Evolutionary conservation across 805 yeast species (phyloP).

Genomic region (Starmerella lactis-condensi): DNA sequence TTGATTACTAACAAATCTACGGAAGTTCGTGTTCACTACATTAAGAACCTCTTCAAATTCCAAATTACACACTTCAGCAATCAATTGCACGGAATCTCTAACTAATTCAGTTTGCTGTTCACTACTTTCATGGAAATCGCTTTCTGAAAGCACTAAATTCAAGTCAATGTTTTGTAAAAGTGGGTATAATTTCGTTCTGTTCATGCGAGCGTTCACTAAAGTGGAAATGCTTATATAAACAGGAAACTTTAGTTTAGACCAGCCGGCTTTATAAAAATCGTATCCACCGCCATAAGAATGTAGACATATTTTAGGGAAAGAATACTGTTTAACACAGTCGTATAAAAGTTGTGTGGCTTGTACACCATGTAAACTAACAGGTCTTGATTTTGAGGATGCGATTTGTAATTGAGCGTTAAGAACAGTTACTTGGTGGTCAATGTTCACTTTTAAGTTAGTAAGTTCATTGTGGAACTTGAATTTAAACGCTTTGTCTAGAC

Average conservation of each 20-base stretch:
- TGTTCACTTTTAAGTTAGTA: slow-evolving; percentile 34
- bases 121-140: slow-evolving; percentile 29
- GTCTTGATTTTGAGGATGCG: slow-evolving; percentile 32
- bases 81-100: slow-evolving; percentile 1
- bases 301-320: slow-evolving; percentile 32
- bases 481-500: slow-evolving; percentile 60
- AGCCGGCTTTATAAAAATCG: slow-evolving; percentile 29
- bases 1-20: slow-evolving; percentile 1
- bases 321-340: slow-evolving; percentile 24
- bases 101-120: slow-evolving; percentile 13
- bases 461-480: slow-evolving; percentile 31
- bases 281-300: slow-evolving; percentile 77
- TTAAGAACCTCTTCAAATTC: slow-evolving; percentile 2
- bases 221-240: slow-evolving; percentile 38
- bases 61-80: slow-evolving; percentile 5
- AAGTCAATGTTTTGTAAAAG: slow-evolving; percentile 24
- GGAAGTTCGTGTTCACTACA: slow-evolving; percentile 4
- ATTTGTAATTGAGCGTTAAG: slow-evolving; percentile 34
- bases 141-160: slow-evolving; percentile 31
- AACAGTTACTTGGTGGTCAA: slow-evolving; percentile 47
- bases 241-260: slow-evolving; percentile 14
- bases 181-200: slow-evolving; percentile 19
- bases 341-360: slow-evolving; percentile 49
- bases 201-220: slow-evolving; percentile 27
- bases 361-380: slow-evolving; percentile 72